These are phyloP conservation scores for Zizania latifolia DNA, from an alignment of 176 grass and related monocot genomes.

Conservation along the genomic window DNA sequence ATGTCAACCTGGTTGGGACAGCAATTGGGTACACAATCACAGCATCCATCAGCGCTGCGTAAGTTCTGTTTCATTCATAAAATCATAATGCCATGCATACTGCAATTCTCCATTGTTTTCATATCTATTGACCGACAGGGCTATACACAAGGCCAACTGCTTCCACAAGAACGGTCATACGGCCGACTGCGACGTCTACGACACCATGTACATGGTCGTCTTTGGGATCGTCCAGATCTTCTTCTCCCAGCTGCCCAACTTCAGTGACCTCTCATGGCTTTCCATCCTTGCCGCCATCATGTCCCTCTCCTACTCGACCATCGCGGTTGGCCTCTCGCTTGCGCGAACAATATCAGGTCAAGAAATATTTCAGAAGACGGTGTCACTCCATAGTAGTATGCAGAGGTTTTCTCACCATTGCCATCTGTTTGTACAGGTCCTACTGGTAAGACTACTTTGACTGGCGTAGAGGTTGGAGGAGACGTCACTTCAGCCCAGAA, in stretches of 20 bases:
- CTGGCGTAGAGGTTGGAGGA: slow-evolving; percentile 68
- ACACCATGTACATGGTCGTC: slow-evolving; percentile 66
- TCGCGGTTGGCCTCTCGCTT: slow-evolving; percentile 64
- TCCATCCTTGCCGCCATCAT: slow-evolving; percentile 77
- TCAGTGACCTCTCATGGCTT: slow-evolving; percentile 64
- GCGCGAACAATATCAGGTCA: slow-evolving; percentile 49
- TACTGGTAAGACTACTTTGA: slow-evolving; percentile 46
- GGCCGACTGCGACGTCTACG: slow-evolving; percentile 51
- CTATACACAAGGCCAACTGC: slow-evolving; percentile 71
- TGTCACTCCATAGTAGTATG: not conserved
- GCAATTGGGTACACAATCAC: slow-evolving; percentile 87
- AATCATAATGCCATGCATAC: not conserved
- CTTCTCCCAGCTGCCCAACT: slow-evolving; percentile 72
- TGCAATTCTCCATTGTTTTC: not conserved
- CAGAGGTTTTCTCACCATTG: not conserved
- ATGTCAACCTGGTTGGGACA: slow-evolving; percentile 67
- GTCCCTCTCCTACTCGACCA: slow-evolving; percentile 75
- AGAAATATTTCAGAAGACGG: not conserved
- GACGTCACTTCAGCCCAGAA: slow-evolving; percentile 62
- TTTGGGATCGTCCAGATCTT: slow-evolving; percentile 79
- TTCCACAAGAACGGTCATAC: slow-evolving; percentile 53
- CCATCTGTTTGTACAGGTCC: slow-evolving; percentile 31
- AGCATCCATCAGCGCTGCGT: slow-evolving; percentile 78
- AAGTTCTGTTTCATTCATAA: slow-evolving; percentile 22
- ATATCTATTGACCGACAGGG: slow-evolving; percentile 28